Conservation (phyloP, 495 filamentous ascomycete genomes). For the Penicillium cataractarum region DNA sequence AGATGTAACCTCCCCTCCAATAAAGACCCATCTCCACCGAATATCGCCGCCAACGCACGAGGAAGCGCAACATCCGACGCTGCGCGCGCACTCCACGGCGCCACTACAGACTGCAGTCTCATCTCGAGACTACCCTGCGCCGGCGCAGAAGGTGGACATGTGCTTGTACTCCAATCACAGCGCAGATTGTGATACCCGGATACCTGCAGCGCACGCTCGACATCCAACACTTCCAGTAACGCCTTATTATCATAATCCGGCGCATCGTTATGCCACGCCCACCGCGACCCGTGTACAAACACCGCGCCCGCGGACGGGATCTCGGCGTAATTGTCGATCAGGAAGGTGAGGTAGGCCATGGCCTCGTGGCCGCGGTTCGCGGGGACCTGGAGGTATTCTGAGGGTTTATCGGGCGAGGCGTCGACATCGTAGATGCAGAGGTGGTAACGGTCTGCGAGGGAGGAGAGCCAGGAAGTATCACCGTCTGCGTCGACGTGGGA, state of each 20-base stretch:
- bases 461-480: slow-evolving; percentile 41
- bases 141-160: slow-evolving; percentile 33
- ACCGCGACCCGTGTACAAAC: slow-evolving; percentile 49
- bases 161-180: slow-evolving; percentile 50
- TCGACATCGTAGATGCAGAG: slow-evolving; percentile 60
- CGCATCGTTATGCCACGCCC: slow-evolving; percentile 50
- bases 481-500: slow-evolving; percentile 41
- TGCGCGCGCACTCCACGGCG: slow-evolving; percentile 45
- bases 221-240: slow-evolving; percentile 39
- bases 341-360: slow-evolving; percentile 67
- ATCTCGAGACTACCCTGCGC: slow-evolving; percentile 46
- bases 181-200: slow-evolving; percentile 50
- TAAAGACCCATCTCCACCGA: slow-evolving; percentile 25
- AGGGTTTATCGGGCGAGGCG: slow-evolving; percentile 42
- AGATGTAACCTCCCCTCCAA: slow-evolving; percentile 18
- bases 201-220: slow-evolving; percentile 33
- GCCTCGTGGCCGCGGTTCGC: slow-evolving; percentile 70
- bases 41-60: slow-evolving; percentile 35
- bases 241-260: slow-evolving; percentile 45
- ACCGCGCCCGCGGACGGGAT: slow-evolving; percentile 53
- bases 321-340: slow-evolving; percentile 66
- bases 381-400: slow-evolving; percentile 54
- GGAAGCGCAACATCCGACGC: slow-evolving; percentile 43
- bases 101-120: slow-evolving; percentile 35
- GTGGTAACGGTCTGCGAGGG: slow-evolving; percentile 39